phyloP scores from a whole-genome alignment of 1,284 basidiomycete genomes.

The Pisolithus thermaeus region DNA sequence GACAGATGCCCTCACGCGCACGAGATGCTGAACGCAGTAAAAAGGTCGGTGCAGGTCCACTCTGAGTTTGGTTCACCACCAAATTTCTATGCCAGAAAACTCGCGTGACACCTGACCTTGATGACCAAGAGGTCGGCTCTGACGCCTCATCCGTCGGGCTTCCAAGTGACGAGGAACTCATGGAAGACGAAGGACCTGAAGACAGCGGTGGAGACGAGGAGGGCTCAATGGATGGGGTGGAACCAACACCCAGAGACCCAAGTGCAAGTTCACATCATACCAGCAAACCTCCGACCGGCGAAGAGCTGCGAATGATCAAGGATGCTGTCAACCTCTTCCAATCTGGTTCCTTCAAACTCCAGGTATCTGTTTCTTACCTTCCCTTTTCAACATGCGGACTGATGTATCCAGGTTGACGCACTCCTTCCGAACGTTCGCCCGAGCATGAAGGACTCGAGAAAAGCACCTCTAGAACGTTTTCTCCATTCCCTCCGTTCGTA shows the following conservation, averaged over 20 bases:
- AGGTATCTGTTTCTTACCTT: conserved; percentile 40
- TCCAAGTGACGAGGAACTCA: not conserved
- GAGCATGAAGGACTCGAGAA: conserved; percentile 42
- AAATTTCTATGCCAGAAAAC: not conserved
- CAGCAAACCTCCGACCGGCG: conserved; percentile 53
- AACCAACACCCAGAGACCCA: not conserved
- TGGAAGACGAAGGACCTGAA: not conserved
- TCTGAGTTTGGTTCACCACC: not conserved
- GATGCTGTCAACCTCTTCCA: conserved; percentile 76
- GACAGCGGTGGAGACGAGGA: conserved; percentile 8
- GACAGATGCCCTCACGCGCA: conserved; percentile 9
- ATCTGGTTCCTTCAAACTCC: conserved; percentile 82
- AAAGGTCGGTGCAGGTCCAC: conserved; percentile 9
- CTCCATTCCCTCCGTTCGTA: conserved; percentile 56
- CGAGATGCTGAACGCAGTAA: conserved; percentile 6
- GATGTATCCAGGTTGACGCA: conserved; percentile 60
- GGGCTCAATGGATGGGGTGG: conserved; percentile 10
- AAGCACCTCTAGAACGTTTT: conserved; percentile 56
- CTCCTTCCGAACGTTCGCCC: conserved; percentile 76
- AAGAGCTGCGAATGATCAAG: conserved; percentile 73
- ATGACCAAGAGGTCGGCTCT: not conserved
- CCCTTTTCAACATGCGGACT: not conserved
- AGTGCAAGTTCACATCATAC: conserved; percentile 16
- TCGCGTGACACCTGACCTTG: not conserved
- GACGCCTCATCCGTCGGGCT: no score